Percentiles rank a stretch among this genome's conserved stretches.
Conservation (phyloP, 2,329 filamentous ascomycete genomes). For the Paraphaeosphaeria minitans region DNA sequence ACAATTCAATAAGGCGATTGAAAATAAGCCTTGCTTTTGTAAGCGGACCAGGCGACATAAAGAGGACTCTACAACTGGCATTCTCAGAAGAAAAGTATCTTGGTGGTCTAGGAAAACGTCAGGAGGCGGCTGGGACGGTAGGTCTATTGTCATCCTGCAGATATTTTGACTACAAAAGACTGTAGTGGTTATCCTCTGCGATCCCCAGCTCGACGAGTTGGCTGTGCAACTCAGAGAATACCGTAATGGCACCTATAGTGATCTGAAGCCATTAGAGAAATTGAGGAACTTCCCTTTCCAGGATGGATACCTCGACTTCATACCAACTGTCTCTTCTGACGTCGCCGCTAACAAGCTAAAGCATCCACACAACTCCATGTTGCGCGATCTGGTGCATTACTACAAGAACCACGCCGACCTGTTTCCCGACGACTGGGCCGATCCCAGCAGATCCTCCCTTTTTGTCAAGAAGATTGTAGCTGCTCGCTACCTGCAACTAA, state of each 20-base stretch:
- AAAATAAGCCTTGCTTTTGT: conserved; percentile 35
- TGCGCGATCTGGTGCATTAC: conserved; percentile 36
- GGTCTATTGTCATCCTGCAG: not conserved
- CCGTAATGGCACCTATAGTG: conserved; percentile 1
- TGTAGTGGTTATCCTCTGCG: conserved; percentile 39
- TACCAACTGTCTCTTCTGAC: conserved; percentile 20
- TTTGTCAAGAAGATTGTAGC: conserved; percentile 44
- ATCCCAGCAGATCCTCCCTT: conserved; percentile 28
- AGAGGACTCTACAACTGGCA: conserved; percentile 34
- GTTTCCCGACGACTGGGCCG: conserved; percentile 27
- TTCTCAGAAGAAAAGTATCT: conserved; percentile 36
- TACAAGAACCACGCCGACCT: conserved; percentile 28
- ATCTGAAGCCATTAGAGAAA: conserved; percentile 10
- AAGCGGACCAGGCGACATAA: conserved; percentile 35
- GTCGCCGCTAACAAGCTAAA: conserved; percentile 4
- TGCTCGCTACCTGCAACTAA: conserved; percentile 39
- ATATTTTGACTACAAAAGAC: not conserved
- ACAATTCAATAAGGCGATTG: conserved; percentile 35
- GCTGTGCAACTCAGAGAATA: conserved; percentile 19
- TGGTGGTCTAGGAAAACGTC: conserved; percentile 35
- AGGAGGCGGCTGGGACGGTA: conserved; percentile 41
- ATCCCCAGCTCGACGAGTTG: conserved; percentile 33
- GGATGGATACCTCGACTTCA: conserved; percentile 39
- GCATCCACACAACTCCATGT: conserved; percentile 37
- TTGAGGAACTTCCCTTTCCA: conserved; percentile 34